Percentiles rank a stretch among this genome's conserved stretches.
phyloP scores from a whole-genome alignment of 2,329 filamentous ascomycete species.

The Chaetomium globosum region DNA sequence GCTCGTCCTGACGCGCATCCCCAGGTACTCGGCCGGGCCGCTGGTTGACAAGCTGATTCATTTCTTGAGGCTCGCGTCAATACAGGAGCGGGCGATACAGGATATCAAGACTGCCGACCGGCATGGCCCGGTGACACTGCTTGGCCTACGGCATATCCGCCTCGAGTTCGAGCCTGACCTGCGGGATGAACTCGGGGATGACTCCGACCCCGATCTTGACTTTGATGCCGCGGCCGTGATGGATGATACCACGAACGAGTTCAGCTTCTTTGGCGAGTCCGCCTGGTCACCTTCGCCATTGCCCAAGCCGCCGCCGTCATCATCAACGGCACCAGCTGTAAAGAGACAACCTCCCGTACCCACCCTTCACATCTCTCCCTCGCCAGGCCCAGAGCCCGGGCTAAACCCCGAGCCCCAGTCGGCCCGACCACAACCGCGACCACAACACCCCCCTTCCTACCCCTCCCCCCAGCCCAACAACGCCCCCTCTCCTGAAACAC shows the following conservation, averaged over 20 bases:
- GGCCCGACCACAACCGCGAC: not conserved
- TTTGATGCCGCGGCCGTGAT: slow-evolving; percentile 51
- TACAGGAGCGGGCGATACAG: slow-evolving; percentile 54
- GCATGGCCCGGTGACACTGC: slow-evolving; percentile 49
- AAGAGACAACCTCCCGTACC: not conserved
- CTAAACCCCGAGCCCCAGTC: slow-evolving; percentile 18
- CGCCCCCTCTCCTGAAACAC: not conserved
- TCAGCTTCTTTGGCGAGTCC: slow-evolving; percentile 51
- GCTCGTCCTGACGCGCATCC: slow-evolving; percentile 58
- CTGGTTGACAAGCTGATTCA: slow-evolving; percentile 51
- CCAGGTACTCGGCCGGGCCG: slow-evolving; percentile 55
- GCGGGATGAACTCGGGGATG: slow-evolving; percentile 43
- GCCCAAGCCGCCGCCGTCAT: slow-evolving; percentile 15
- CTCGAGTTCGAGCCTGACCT: slow-evolving; percentile 57
- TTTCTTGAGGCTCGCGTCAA: slow-evolving; percentile 52
- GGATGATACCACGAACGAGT: slow-evolving; percentile 42
- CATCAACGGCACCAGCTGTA: slow-evolving; percentile 3
- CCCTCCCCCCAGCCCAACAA: not conserved
- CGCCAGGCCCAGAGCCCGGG: not conserved
- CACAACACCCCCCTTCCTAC: slow-evolving; percentile 3
- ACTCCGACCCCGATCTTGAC: slow-evolving; percentile 40
- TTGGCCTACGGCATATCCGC: slow-evolving; percentile 56
- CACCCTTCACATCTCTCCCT: not conserved
- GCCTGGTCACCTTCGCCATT: slow-evolving; percentile 35
- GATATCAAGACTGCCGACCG: slow-evolving; percentile 38